These are phyloP conservation scores for Serendipita sp. DNA, from an alignment of 768 basidiomycete species.

Conservation along the genomic window DNA sequence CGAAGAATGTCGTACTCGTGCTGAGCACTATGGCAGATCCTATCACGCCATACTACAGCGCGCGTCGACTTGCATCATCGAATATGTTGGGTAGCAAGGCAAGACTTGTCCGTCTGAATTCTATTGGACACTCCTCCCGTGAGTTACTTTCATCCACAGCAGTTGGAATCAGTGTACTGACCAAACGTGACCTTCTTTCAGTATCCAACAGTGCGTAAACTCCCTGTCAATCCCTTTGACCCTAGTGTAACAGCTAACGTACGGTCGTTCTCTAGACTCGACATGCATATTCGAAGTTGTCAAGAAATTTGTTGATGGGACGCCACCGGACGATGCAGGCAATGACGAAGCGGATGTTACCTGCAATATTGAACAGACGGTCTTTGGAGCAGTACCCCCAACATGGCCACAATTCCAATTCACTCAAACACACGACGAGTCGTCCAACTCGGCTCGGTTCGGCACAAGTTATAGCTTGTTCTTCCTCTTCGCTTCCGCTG, in stretches of 20 bases:
- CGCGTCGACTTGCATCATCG: not conserved
- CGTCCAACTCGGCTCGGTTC: too few relatives aligned
- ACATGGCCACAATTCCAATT: not conserved
- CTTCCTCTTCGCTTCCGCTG: too few relatives aligned
- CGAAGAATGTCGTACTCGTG: not conserved
- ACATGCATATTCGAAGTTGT: not conserved
- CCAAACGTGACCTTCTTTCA: too few relatives aligned
- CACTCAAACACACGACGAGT: too few relatives aligned
- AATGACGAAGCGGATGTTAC: not conserved
- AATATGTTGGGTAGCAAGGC: not conserved
- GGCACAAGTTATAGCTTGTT: too few relatives aligned
- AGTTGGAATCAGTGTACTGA: too few relatives aligned
- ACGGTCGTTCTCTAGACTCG: not conserved
- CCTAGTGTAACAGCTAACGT: too few relatives aligned
- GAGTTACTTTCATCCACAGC: not conserved
- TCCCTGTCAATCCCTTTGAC: too few relatives aligned
- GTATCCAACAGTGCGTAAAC: too few relatives aligned
- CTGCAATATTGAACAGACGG: not conserved
- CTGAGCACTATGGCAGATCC: not conserved
- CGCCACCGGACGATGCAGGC: not conserved
- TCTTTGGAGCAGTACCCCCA: not conserved
- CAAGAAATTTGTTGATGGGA: not conserved
- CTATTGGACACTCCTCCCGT: not conserved
- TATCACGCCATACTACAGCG: slow-evolving; percentile 1
- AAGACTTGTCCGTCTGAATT: not conserved